Evolutionary conservation across 108 stramenopile species (phyloP).

Genomic region (Aurantiochytrium sp.): DNA sequence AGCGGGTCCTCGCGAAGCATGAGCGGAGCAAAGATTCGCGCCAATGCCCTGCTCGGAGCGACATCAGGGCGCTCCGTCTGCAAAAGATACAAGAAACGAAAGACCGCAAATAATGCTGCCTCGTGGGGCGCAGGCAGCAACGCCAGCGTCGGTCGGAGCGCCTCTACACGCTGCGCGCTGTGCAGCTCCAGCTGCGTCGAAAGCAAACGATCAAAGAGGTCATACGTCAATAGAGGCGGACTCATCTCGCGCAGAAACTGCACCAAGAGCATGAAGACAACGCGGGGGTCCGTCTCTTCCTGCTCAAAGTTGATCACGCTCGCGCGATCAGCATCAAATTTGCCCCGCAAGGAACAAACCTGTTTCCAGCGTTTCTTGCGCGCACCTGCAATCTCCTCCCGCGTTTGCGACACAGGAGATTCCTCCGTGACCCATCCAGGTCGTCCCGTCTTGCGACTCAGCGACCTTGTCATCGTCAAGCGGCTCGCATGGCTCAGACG

Average conservation of each 20-base stretch:
- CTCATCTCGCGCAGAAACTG: background rate
- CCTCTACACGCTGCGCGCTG: background rate
- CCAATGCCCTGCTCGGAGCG: background rate
- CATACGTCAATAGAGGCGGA: slow-evolving; percentile 4
- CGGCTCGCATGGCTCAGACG: background rate
- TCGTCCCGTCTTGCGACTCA: background rate
- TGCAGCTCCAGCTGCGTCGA: background rate
- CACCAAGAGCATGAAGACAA: background rate
- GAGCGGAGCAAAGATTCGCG: background rate
- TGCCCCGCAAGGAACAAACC: background rate
- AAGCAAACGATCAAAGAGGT: background rate
- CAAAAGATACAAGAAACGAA: background rate
- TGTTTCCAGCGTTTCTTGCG: background rate
- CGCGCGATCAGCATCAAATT: background rate
- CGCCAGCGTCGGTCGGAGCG: background rate
- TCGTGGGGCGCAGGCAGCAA: background rate
- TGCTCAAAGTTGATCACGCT: background rate
- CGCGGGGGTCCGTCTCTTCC: background rate
- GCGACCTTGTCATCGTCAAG: background rate
- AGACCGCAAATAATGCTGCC: background rate
- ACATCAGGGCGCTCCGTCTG: background rate
- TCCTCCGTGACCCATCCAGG: background rate
- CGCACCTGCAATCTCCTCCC: background rate
- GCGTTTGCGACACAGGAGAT: background rate
- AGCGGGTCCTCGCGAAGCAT: background rate